These are phyloP conservation scores for Anisodus tanguticus DNA, from an alignment of 257 asterid species.

Conservation along the genomic window DNA sequence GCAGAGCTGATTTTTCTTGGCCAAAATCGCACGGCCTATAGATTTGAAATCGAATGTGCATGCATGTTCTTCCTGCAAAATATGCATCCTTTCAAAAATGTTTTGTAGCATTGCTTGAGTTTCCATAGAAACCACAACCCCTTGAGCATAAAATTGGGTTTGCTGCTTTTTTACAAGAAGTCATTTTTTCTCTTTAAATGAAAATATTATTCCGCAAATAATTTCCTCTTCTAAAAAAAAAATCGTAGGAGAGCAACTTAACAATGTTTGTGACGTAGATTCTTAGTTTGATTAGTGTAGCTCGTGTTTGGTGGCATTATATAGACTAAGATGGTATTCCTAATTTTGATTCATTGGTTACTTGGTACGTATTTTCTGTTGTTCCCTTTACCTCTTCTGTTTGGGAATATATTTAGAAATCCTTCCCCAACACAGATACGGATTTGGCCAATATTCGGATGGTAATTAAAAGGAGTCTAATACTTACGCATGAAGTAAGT, in stretches of 20 bases:
- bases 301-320: too few relatives aligned
- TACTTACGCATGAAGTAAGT: too few relatives aligned
- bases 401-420: too few relatives aligned
- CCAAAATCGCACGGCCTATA: conserved; percentile 31
- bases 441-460: too few relatives aligned
- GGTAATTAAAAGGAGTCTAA: too few relatives aligned
- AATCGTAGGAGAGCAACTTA: not conserved
- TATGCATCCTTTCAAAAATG: not conserved
- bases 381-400: too few relatives aligned
- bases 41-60: conserved; percentile 44
- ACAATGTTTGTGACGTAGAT: not conserved
- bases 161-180: not conserved
- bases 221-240: too few relatives aligned
- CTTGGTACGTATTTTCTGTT: too few relatives aligned
- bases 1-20: conserved; percentile 40
- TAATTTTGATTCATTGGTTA: too few relatives aligned
- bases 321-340: not conserved
- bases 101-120: not conserved
- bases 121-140: not conserved
- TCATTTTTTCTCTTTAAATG: not conserved
- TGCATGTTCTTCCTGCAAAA: conserved; percentile 45
- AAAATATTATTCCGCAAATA: not conserved
- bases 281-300: too few relatives aligned
- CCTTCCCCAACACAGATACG: too few relatives aligned
- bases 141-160: not conserved